Evolutionary conservation across 176 grass and related monocot genomes (phyloP), one percentile per base, ranked within the genome.

Genomic region (Poa annua): DNA sequence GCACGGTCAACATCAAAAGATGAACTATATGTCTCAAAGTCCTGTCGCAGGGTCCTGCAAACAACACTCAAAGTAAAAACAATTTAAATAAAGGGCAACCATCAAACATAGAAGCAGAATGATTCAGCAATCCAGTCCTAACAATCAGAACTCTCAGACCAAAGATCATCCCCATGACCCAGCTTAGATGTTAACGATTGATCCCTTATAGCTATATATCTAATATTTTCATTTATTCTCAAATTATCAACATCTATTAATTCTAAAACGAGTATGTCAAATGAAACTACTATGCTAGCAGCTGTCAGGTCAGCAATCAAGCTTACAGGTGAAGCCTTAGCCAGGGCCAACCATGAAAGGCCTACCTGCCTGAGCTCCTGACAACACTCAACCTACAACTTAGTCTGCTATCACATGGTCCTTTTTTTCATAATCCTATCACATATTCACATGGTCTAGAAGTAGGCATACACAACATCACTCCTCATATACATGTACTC

Each of bases 21-120:
- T 62, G 88, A 95, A 86, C 38, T 84, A 81, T 86, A 93, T 72
- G 87, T 90, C 60, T 98, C 96, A 38, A 98, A 91, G 89, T 91
- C 96, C 66, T 93, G 87, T 24, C 86, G 91, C 73, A 98, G 77
- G 47, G 92, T 98, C 85, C 96, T 98, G 88, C 75, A 90, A 41
- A 74, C 5, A 83, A 35, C 33, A 69, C 42, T 54, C 49, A 60
- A 50, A 49, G 13, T 63, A 2, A 3, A 77, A 64, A 64, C 61
- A 64, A 68, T 35, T 80, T 53, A 78, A 36, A 66, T 72, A 77
- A 16, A 69, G 11, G 78, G 26, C 29, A 86, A 26, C 9, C 29
- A 32, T 77, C 5, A 85, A 68, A 57, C 80, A 52, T 60, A 16
- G 21, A 60, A 25, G 67, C 14, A 52, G 2, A 69, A 88, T 63